Evolutionary conservation across 495 filamentous ascomycete genomes (phyloP).

Genomic region (Trichoderma reesei): DNA sequence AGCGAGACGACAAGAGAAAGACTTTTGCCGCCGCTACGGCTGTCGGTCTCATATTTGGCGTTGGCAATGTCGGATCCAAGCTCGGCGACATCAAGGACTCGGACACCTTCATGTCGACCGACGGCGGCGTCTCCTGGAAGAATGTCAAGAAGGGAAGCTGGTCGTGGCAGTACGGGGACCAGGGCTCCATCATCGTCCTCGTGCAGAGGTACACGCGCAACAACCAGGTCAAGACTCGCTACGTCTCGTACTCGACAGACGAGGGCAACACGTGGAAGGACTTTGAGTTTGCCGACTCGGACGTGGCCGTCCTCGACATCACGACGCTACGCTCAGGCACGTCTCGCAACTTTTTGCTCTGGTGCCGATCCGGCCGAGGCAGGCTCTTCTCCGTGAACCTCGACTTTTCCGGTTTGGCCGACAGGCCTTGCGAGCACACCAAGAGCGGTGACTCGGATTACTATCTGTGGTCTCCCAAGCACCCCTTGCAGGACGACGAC

Average conservation of each 20-base stretch:
- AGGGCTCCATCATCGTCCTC: conserved; percentile 84
- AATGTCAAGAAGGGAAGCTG: conserved; percentile 74
- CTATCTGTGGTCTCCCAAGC: conserved; percentile 71
- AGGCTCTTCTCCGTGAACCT: conserved; percentile 63
- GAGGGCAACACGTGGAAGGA: conserved; percentile 66
- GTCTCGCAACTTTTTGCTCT: conserved; percentile 82
- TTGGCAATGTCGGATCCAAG: conserved; percentile 79
- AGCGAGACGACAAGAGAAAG: conserved; percentile 65
- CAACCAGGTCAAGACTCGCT: conserved; percentile 44
- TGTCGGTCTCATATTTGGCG: conserved; percentile 81
- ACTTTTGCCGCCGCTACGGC: conserved; percentile 83
- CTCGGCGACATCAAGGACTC: conserved; percentile 51
- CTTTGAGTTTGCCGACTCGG: conserved; percentile 60
- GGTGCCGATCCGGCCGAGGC: conserved; percentile 52
- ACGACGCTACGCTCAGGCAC: conserved; percentile 83
- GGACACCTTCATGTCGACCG: conserved; percentile 77
- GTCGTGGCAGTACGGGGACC: conserved; percentile 90
- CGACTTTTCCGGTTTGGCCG: conserved; percentile 73
- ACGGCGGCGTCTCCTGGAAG: conserved; percentile 85
- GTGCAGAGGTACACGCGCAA: conserved; percentile 44
- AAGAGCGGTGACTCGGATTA: conserved; percentile 53
- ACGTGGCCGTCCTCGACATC: conserved; percentile 63
- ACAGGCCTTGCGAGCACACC: conserved; percentile 57
- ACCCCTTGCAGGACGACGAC: conserved; percentile 61
- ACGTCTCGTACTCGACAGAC: conserved; percentile 67